Base-by-base conservation (phyloP, 2,329 filamentous ascomycete species). In the Neopestalotiopsis rosae region DNA sequence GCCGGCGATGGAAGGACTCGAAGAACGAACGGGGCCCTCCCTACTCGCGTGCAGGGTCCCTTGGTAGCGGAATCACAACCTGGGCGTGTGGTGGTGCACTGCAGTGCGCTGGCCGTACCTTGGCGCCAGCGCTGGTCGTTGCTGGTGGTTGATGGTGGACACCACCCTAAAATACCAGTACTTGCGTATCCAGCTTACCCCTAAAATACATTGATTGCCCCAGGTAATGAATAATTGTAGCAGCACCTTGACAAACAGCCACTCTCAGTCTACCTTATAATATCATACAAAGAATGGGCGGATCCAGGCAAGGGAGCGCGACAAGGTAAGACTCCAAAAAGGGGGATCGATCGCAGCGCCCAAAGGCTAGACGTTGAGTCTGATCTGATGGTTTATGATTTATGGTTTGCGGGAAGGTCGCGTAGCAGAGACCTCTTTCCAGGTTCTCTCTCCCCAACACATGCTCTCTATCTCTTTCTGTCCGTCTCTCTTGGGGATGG, bases 1-100 rank as follows among this genome's bases (percentile, higher is more conserved):
- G 59, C 34, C 59, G 59, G 59, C n/a, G n/a, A 34, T 62, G 59
- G 59, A 20, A 62, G 32, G 59, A 62, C 32, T 30, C 59, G 32
- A 34, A 62, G 28, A 30, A 30, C 57, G 30, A 34, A 20, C 32
- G 34, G 30, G n/a, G n/a, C 30, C 40, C 28, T 62, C 59, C 28
- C 59, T 40, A 34, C 28, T 62, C 28, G n/a, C 30, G 14, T 62
- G 30, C 57, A 30, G 30, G 30, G 24, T 59, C 30, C 24, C 57
- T 59, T 30, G 9, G 24, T 28, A 10, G 34, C 34, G 34, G 34
- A 38, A 38, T 38, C 34, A 38, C 34, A 52, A 52, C 9, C n/a
- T 52, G 17, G 20, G 45, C 45, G 45, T 17, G 14, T 52, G 45
- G 45, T 17, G 20, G n/a, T 20, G 45, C 45, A 38, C 34, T 38